Base-by-base conservation (phyloP, 1,139 yeast genomes). In the Debaryomyces coudertii region DNA sequence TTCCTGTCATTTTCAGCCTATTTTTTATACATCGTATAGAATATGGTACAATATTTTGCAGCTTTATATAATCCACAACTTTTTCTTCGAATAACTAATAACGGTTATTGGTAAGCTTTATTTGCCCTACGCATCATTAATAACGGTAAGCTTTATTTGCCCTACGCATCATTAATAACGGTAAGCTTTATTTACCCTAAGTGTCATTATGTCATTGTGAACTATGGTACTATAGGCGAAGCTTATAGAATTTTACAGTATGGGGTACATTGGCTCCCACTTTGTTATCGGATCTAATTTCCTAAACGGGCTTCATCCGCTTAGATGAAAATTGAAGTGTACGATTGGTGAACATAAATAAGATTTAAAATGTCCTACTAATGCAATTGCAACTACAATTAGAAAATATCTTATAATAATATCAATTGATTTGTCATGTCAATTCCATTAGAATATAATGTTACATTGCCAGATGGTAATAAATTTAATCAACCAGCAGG, bases 401-500 rank as follows among this genome's bases (percentile, higher is more conserved):
- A 16, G 16, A 3, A 16, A 16, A 14, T 7, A 29, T 3, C 16
- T 23, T 22, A 35, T 6, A 20, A 9, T 22, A 8, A 15, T 14
- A 36, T 3, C 29, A 36, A 23, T 22, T 16, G 20, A 28, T 15
- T 11, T 29, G 28, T 16, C 16, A 65, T 65, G 70, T 57, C 69
- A n/a, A 55, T 66, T 45, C 73, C 75, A 36, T 67, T 74, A 54
- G 62, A 61, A 57, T 61, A 65, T 56, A 75, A 76, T 47, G 71
- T 82, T 49, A 67, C 73, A 4, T 69, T 83, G 54, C 86, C 87
- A 43, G 79, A 77, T 48, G 87, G 87, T 41, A 60, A 65, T 45
- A 71, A 71, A 43, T 80, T 74, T 63, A 45, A 73, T 66, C 73
- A 87, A 65, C 96, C 95, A 52, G 72, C 86, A 14, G 96, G 96